Conservation (phyloP, 108 stramenopile species). For the Chaetoceros muelleri region DNA sequence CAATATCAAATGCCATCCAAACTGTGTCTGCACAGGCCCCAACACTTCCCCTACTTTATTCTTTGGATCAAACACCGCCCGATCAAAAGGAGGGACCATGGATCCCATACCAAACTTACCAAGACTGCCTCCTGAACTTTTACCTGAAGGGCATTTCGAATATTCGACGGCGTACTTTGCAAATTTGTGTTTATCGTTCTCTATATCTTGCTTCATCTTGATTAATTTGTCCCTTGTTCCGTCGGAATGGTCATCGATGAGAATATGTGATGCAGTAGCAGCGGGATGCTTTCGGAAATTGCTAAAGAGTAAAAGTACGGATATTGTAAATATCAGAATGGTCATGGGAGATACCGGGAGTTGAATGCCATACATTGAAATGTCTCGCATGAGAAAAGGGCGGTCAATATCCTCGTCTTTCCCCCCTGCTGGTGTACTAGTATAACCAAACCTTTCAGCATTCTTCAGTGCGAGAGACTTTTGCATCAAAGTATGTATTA, state of each 20-base stretch:
- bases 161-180: slow-evolving; percentile 40
- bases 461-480: no score
- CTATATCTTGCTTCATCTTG: slow-evolving; percentile 33
- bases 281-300: slow-evolving; percentile 5
- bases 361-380: slow-evolving; percentile 11
- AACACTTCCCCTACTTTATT: slow-evolving; percentile 28
- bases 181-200: slow-evolving; percentile 35
- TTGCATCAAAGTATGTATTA: no score
- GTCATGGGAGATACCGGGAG: slow-evolving; percentile 8
- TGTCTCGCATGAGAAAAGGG: slow-evolving; percentile 20
- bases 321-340: not conserved
- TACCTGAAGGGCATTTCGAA: slow-evolving; percentile 49
- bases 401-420: no score
- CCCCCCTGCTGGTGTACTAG: no score
- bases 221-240: slow-evolving; percentile 29
- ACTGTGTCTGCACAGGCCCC: slow-evolving; percentile 48
- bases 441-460: no score
- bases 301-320: not conserved
- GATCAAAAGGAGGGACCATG: slow-evolving; percentile 74
- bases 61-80: slow-evolving; percentile 41
- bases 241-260: slow-evolving; percentile 34
- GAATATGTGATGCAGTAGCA: slow-evolving; percentile 51
- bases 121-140: slow-evolving; percentile 41
- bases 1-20: slow-evolving; percentile 68
- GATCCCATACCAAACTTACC: slow-evolving; percentile 56